Evolutionary conservation across 805 yeast genomes (phyloP).

Genomic region (Metschnikowia anglica): DNA sequence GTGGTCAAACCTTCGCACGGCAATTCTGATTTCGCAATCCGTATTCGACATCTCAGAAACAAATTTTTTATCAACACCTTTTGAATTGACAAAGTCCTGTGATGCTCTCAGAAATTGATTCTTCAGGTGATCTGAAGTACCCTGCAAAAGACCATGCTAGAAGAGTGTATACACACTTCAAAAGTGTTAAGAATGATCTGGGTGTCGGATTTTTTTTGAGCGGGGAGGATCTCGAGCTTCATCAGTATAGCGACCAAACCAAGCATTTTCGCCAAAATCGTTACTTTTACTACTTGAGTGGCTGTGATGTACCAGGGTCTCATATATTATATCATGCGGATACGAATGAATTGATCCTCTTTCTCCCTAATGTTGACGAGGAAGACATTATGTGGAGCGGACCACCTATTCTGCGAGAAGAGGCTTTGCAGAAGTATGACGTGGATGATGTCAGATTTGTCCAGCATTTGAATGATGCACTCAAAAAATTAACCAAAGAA

Average conservation of each 20-base stretch:
- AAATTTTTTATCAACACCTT: background rate
- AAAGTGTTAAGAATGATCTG: slow-evolving; percentile 23
- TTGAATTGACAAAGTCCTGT: too few relatives aligned
- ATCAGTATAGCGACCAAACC: slow-evolving; percentile 77
- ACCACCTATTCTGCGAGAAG: slow-evolving; percentile 64
- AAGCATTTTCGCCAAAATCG: slow-evolving; percentile 85
- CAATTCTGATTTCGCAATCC: too few relatives aligned
- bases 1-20: too few relatives aligned
- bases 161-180: slow-evolving; percentile 46
- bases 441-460: slow-evolving; percentile 78
- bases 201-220: slow-evolving; percentile 51
- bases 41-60: background rate
- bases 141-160: slow-evolving; percentile 81
- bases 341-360: slow-evolving; percentile 61
- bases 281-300: slow-evolving; percentile 84
- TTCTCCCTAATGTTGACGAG: slow-evolving; percentile 76
- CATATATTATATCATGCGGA: slow-evolving; percentile 58
- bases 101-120: slow-evolving; percentile 1
- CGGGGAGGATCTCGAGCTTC: slow-evolving; percentile 57
- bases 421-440: slow-evolving; percentile 66
- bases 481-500: slow-evolving; percentile 29
- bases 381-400: slow-evolving; percentile 99
- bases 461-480: slow-evolving; percentile 43
- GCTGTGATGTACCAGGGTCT: slow-evolving; percentile 78
- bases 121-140: slow-evolving; percentile 54